Base-by-base conservation (phyloP, 495 filamentous ascomycete genomes). In the Penicillium soppii region DNA sequence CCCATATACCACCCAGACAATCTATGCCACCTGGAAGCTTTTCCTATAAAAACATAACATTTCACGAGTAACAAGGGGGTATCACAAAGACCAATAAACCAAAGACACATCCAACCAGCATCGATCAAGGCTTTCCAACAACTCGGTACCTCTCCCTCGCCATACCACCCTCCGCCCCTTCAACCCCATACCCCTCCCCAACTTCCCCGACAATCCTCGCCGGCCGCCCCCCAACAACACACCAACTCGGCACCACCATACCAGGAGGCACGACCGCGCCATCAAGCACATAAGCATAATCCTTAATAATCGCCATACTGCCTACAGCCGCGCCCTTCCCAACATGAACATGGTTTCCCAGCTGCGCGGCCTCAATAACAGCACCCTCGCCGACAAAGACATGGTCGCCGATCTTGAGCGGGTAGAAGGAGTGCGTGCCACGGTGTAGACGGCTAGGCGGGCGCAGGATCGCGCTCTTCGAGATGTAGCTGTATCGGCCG, bases 241-340 rank as follows among this genome's bases (percentile, higher is more conserved):
- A 87, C 69, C 89, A 92, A 62, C 88, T 89, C 25, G 91, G 90
- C 53, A 97, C 88, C 10, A 97, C 90, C 85, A 95, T 96, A 47
- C 88, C 87, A 13, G 83, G 75, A 7, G 94, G 88, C 15, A 98
- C 79, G 37, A 96, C 85, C 5, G 85, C 82, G 9, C 86, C 87
- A 54, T 95, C 88, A 49, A 97, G 73, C 43, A 98, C 85, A 53
- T 83, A 82, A 27, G 90, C 87, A 66, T 86, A 90, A 63, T 97
- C 92, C 69, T 95, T 96, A 57, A 98, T 80, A 32, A 97, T 92
- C 30, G 83, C 84, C 65, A 96, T 89, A 60, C 88, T 86, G 47
- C 90, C 89, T 33, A 98, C 69, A 5, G 88, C 86, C 26, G 81
- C 84, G 33, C 82, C 79, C 16, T 76, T 76, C 16, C 89, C 92